Base-by-base conservation (phyloP, 169 alveolate genomes). In the Plasmodium relictum region DNA sequence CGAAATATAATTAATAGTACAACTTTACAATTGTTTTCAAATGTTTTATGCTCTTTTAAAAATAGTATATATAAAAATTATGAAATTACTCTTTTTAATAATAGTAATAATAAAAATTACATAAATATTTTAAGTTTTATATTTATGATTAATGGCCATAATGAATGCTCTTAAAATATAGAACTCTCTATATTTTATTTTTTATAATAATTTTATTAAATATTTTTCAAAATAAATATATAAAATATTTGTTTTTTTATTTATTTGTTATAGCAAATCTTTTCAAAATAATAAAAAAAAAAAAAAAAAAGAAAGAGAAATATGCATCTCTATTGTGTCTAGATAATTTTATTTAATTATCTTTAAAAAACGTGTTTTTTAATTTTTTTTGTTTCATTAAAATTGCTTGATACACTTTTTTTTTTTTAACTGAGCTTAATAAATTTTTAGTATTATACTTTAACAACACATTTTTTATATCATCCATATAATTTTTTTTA, bases 41-140 rank as follows among this genome's bases (percentile, higher is more conserved):
- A 61, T 14, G 16, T 62, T 9, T 70, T 83, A 16, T 8, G 41
- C 18, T 42, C 44, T 22, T 54, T 83, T 70, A 83, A 69, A 18
- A 14, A 45, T 45, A 24, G 24, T 48, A 39, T 83, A 22, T 68
- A 62, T 12, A 83, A 66, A 54, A 45, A n/a, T 56, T 70, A 83
- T 59, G 66, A 83, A 39, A 48, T 54, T 10, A 16, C 24, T 20
- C 39, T 83, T 54, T 54, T 41, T 58, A 83, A 10, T 48, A 50
- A 14, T 26, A 68, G 2, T 24, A 71, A 58, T 16, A 71, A 41
- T n/a, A 50, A 50, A 71, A n/a, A 58, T 71, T 44, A 45, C 39
- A 37, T 44, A 41, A 54, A 71, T 59, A 18, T 71, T 71, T 48
- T 22, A 45, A 71, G 45, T 59, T 71, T 71, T 71, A 16, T 31